Percentiles rank a stretch among this genome's conserved stretches.
Evolutionary conservation across 83 land plant genomes (phyloP).

Genomic region (Picea abies): DNA sequence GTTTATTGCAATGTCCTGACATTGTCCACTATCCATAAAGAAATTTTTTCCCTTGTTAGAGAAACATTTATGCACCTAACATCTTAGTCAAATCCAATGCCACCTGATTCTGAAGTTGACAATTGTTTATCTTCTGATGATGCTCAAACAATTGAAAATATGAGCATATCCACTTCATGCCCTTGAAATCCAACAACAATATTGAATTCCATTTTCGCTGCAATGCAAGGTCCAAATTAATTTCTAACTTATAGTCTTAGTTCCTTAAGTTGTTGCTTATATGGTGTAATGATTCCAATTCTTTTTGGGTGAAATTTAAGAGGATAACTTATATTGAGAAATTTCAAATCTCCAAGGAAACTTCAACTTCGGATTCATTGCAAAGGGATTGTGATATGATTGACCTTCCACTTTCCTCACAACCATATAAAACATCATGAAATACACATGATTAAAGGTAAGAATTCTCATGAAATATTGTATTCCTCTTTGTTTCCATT

Average conservation of each 20-base stretch:
- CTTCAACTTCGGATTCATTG: conserved; percentile 82
- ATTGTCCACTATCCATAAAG: conserved; percentile 92
- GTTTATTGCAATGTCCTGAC: conserved; percentile 64
- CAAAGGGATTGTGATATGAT: conserved; percentile 60
- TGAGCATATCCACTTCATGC: conserved; percentile 9
- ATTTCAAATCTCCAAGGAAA: conserved; percentile 60
- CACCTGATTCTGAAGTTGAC: conserved; percentile 23
- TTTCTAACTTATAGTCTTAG: conserved; percentile 58
- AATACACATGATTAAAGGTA: conserved; percentile 65
- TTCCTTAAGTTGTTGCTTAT: conserved; percentile 69
- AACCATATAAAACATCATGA: conserved; percentile 33
- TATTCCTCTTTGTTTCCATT: conserved; percentile 35
- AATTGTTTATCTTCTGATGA: conserved; percentile 21
- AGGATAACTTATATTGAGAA: conserved; percentile 70
- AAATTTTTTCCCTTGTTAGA: conserved; percentile 80
- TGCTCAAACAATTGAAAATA: conserved; percentile 91
- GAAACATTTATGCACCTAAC: conserved; percentile 94
- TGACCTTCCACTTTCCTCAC: conserved; percentile 48
- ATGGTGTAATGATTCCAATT: conserved; percentile 88
- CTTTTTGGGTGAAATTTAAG: conserved; percentile 54
- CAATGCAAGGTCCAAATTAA: conserved; percentile 53
- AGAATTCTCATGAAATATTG: conserved; percentile 74
- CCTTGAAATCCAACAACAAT: conserved; percentile 47
- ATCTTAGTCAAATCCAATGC: conserved; percentile 95
- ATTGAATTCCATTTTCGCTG: conserved; percentile 79